phyloP scores from a whole-genome alignment of 306 rosid genomes.

The barrel medic (Medicago truncatula) region DNA sequence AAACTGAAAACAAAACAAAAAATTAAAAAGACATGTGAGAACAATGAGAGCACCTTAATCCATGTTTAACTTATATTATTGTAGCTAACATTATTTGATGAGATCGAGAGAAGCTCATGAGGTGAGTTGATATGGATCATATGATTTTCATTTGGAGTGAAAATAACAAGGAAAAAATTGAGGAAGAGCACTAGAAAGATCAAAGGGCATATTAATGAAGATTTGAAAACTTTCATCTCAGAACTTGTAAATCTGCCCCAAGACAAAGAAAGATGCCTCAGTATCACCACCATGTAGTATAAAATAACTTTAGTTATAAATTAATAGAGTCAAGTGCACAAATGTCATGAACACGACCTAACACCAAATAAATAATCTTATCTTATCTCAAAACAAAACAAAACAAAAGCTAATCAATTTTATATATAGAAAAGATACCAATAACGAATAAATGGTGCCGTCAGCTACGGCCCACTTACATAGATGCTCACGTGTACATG shows the following conservation, averaged over 20 bases:
- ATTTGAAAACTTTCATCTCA: conserved; percentile 40
- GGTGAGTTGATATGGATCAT: conserved; percentile 7
- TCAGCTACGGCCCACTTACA: conserved; percentile 29
- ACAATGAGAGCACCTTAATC: conserved; percentile 32
- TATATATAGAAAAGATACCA: not conserved
- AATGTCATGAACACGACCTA: too few species aligned
- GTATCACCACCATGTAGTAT: not conserved
- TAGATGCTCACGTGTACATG: conserved; percentile 22
- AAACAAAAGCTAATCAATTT: conserved; percentile 21
- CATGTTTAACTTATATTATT: not conserved
- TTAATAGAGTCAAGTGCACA: too few species aligned
- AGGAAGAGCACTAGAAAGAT: conserved; percentile 24
- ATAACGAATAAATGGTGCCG: not conserved
- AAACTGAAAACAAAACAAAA: conserved; percentile 16
- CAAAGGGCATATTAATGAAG: not conserved
- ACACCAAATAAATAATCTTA: conserved; percentile 6
- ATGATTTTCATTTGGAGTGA: conserved; percentile 43
- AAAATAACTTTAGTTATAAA: not conserved
- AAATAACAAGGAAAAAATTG: conserved; percentile 32
- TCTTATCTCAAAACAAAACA: conserved; percentile 19
- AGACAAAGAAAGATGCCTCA: not conserved
- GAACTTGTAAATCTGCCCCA: not conserved
- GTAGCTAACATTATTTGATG: conserved; percentile 3
- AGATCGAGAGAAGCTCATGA: not conserved
- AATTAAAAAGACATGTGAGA: not conserved